phyloP scores from a whole-genome alignment of 768 basidiomycete genomes.

The Xerocomellus intermedius region DNA sequence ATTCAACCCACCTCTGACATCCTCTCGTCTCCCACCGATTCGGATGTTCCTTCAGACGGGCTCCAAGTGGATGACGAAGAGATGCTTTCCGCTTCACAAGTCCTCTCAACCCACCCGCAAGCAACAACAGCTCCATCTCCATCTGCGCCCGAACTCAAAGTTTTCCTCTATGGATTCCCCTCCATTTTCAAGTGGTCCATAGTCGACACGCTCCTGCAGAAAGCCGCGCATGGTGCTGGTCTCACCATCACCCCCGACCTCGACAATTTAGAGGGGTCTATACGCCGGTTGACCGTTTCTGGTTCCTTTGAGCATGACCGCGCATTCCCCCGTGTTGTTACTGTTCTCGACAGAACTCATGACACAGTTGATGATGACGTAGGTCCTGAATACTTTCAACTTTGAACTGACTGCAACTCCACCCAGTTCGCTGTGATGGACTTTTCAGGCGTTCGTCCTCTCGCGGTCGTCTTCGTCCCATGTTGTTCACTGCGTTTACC shows the following conservation, averaged over 20 bases:
- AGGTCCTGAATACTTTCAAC: conserved; percentile 22
- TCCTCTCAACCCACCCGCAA: conserved; percentile 30
- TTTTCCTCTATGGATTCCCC: conserved; percentile 67
- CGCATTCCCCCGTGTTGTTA: conserved; percentile 33
- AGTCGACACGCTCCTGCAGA: conserved; percentile 57
- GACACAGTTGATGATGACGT: conserved; percentile 24
- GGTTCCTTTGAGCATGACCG: conserved; percentile 26
- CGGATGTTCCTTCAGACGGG: conserved; percentile 14
- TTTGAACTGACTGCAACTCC: conserved; percentile 31
- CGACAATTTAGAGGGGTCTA: conserved; percentile 21
- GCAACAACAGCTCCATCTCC: conserved; percentile 25
- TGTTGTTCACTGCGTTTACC: conserved; percentile 37
- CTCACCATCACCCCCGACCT: conserved; percentile 26
- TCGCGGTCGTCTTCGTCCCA: conserved; percentile 70
- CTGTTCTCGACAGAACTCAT: conserved; percentile 39
- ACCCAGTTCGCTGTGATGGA: conserved; percentile 41
- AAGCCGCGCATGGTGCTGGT: conserved; percentile 42
- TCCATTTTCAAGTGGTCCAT: conserved; percentile 60
- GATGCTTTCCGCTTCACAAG: conserved; percentile 18
- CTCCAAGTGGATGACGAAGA: conserved; percentile 35
- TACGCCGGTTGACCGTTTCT: conserved; percentile 25
- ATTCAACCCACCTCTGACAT: conserved; percentile 41
- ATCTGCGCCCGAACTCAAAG: conserved; percentile 47
- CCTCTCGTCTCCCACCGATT: conserved; percentile 19
- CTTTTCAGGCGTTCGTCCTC: conserved; percentile 46